A percentile compares a stretch with the other conserved stretches of the same genome.
Conservation (phyloP, 2,329 filamentous ascomycete genomes). For the Ascochyta fabae region DNA sequence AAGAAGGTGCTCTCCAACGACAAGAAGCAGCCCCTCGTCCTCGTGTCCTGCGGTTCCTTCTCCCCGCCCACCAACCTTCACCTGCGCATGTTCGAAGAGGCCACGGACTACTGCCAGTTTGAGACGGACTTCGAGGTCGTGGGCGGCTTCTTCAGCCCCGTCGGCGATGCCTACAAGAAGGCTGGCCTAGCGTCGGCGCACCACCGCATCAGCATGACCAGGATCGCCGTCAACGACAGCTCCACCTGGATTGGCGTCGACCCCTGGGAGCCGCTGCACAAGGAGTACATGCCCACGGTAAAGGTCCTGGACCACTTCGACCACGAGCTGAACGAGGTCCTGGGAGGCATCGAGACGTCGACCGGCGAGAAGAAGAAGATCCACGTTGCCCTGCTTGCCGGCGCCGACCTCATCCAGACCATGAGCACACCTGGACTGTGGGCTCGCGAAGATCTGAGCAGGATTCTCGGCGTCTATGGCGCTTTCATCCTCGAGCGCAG, state of each 20-base stretch:
- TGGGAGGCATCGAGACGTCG: slow-evolving; percentile 73
- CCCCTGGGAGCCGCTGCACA: slow-evolving; percentile 76
- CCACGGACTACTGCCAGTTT: slow-evolving; percentile 77
- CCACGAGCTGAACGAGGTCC: slow-evolving; percentile 81
- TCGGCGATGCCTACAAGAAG: slow-evolving; percentile 79
- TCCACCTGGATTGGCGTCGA: slow-evolving; percentile 49
- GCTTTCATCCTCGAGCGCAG: slow-evolving; percentile 87
- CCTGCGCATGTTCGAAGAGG: slow-evolving; percentile 88
- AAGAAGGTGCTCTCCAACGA: slow-evolving; percentile 62
- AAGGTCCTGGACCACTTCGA: slow-evolving; percentile 91
- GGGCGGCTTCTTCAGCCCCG: slow-evolving; percentile 84
- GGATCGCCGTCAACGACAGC: slow-evolving; percentile 77
- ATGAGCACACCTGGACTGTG: slow-evolving; percentile 69
- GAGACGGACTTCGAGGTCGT: slow-evolving; percentile 78
- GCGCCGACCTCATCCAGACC: slow-evolving; percentile 62
- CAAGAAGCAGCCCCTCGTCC: slow-evolving; percentile 67
- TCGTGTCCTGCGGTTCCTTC: slow-evolving; percentile 74
- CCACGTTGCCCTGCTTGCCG: slow-evolving; percentile 81
- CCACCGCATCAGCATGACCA: slow-evolving; percentile 84
- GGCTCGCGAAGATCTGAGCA: slow-evolving; percentile 82
- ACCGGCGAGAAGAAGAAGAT: slow-evolving; percentile 72
- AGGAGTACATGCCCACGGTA: slow-evolving; percentile 86
- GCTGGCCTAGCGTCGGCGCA: slow-evolving; percentile 75
- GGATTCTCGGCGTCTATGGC: slow-evolving; percentile 84
- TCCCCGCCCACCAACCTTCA: slow-evolving; percentile 79